phyloP scores from a whole-genome alignment of 1,284 basidiomycete genomes.

The Irpex lacteus region DNA sequence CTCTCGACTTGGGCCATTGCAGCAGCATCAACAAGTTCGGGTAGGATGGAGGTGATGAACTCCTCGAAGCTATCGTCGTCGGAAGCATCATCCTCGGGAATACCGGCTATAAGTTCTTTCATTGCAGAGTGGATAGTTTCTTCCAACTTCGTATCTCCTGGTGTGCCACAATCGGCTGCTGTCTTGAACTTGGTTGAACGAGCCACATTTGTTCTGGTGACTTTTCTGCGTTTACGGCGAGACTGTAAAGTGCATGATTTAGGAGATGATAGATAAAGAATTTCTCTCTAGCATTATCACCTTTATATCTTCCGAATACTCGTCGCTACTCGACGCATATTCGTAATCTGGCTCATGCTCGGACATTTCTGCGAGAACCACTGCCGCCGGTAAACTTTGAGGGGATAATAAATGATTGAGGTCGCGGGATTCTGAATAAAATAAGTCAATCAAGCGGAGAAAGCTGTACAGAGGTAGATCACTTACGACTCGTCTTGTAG shows the following conservation, averaged over 20 bases:
- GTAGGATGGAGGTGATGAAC: constrained; percentile 19
- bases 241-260: not conserved
- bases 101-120: not conserved
- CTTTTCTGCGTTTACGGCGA: not conserved
- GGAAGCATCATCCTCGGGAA: not conserved
- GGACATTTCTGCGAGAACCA: not conserved
- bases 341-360: not conserved
- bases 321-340: not conserved
- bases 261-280: not conserved
- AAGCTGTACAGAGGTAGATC: too few species aligned
- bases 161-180: not conserved
- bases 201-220: not conserved
- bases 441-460: too few species aligned
- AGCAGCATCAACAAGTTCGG: constrained; percentile 18
- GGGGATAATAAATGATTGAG: too few species aligned
- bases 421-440: too few species aligned
- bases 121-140: not conserved
- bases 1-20: constrained; percentile 17
- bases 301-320: not conserved
- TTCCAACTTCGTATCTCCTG: not conserved
- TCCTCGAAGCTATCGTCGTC: constrained; percentile 22
- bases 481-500: too few species aligned
- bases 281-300: not conserved
- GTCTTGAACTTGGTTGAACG: not conserved
- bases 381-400: too few species aligned